Evolutionary conservation across 306 rosid genomes (phyloP), one percentile per base, ranked within the genome.

Genomic region (Medicago lupulina): DNA sequence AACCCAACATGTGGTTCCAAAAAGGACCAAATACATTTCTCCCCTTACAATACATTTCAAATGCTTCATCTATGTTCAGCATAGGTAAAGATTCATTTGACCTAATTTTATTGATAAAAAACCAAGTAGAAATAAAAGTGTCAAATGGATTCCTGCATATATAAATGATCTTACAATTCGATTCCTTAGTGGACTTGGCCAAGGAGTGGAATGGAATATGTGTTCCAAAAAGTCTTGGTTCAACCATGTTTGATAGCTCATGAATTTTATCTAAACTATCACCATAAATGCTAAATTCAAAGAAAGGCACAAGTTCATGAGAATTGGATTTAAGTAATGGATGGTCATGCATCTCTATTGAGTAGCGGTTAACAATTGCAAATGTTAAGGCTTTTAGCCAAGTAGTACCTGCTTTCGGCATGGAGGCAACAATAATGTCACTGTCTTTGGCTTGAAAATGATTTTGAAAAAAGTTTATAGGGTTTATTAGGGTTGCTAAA

Each of bases 341-440:
- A 49, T 89, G 90, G 19, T 28, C 34, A 28, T 28, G 34, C 34
- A 28, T 16, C 12, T 78, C 17, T 0, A 73, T 17, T 25, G 28
- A 0, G 5, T 71, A 12, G 36, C 82, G 84, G 2, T 85, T 89
- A 5, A 67, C 68, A 5, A 69, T 16, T 34, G 93, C 75, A 43
- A 81, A 89, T 11, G 87, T 65, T n/a, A 87, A 73, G 19, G 85
- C 88, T 79, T 83, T 89, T 14, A 89, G 47, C 93, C 89, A 89
- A 1, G 93, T 89, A 31, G 89, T 87, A n/a, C 91, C 93, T 38
- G 93, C 81, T 87, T 89, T 89, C 5, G 89, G 91, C 0, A 83
- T 11, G 1, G 78, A 58, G 1, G 91, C 85, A 11, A 87, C 38
- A 8, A 87, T 6, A 19, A 85, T 23, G 47, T 89, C 91, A 14